phyloP scores from a whole-genome alignment of 345 rosid genomes.

The Murraya koenigii region DNA sequence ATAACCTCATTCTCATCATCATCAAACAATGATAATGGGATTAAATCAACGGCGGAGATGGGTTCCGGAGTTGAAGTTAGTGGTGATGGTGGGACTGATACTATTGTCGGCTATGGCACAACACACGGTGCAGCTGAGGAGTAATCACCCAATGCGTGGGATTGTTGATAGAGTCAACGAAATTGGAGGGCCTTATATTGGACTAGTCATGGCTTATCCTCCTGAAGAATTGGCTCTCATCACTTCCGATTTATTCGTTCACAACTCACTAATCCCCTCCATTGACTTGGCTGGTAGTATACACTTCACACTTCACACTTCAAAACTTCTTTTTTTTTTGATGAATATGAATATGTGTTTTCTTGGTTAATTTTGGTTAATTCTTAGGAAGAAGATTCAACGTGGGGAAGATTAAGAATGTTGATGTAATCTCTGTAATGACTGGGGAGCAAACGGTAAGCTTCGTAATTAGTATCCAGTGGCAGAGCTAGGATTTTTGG shows the following conservation, averaged over 20 bases:
- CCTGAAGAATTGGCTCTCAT: conserved; percentile 30
- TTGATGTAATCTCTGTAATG: conserved; percentile 31
- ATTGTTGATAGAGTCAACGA: conserved; percentile 18
- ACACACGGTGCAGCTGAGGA: conserved; percentile 17
- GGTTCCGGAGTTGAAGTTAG: conserved; percentile 1
- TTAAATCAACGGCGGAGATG: not conserved
- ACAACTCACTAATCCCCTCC: conserved; percentile 8
- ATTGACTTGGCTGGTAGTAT: conserved; percentile 28
- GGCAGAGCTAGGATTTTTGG: too few relatives aligned
- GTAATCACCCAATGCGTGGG: conserved; percentile 12
- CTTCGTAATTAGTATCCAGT: too few relatives aligned
- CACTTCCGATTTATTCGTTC: conserved; percentile 26
- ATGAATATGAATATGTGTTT: not conserved
- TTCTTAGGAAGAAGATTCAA: conserved; percentile 36
- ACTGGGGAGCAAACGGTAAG: conserved; percentile 35
- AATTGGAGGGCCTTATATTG: conserved; percentile 29
- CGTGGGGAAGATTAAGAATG: conserved; percentile 26
- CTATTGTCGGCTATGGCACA: conserved; percentile 12
- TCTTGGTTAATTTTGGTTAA: not conserved
- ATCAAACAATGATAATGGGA: not conserved
- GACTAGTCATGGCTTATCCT: conserved; percentile 32
- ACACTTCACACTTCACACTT: too few relatives aligned
- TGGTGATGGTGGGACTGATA: not conserved
- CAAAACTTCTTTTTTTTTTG: not conserved
- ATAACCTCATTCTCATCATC: not conserved